A percentile compares a stretch with the other conserved stretches of the same genome.
These are phyloP conservation scores for Drosera spatulata DNA, from an alignment of 179 eudicot genomes.

Conservation along the genomic window DNA sequence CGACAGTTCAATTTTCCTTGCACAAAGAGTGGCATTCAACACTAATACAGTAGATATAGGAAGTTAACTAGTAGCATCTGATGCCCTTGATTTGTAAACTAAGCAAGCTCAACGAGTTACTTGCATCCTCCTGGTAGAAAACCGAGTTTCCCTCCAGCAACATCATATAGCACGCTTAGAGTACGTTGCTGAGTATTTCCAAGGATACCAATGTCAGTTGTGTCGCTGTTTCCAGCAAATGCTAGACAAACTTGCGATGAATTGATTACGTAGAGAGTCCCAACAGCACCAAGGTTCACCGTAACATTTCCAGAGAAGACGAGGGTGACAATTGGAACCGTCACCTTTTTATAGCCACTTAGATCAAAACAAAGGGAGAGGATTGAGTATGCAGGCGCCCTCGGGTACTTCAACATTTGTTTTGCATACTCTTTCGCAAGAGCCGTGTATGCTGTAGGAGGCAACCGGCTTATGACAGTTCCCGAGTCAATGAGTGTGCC, in stretches of 20 bases:
- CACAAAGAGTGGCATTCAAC: too few species aligned
- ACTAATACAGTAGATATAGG: too few species aligned
- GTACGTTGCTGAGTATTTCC: slow-evolving; percentile 67
- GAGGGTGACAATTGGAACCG: slow-evolving; percentile 39
- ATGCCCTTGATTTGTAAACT: too few species aligned
- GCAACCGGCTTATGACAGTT: slow-evolving; percentile 50
- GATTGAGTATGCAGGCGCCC: slow-evolving; percentile 31
- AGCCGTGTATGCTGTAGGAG: slow-evolving; percentile 39
- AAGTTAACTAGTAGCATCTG: too few species aligned
- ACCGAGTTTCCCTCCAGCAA: slow-evolving; percentile 59
- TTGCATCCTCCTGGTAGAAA: slow-evolving; percentile 53
- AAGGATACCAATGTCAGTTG: slow-evolving; percentile 25
- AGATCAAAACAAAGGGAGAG: slow-evolving; percentile 61
- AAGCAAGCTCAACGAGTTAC: too few species aligned
- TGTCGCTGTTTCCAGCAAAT: slow-evolving; percentile 45
- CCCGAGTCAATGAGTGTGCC: slow-evolving; percentile 64
- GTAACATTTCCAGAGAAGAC: slow-evolving; percentile 23
- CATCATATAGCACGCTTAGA: slow-evolving; percentile 56
- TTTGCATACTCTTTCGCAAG: slow-evolving; percentile 26
- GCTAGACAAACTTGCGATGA: slow-evolving; percentile 48
- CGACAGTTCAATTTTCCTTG: too few species aligned
- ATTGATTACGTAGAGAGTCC: slow-evolving; percentile 25
- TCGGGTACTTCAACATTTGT: slow-evolving; percentile 42
- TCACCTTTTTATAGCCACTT: slow-evolving; percentile 18
- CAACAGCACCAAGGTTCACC: slow-evolving; percentile 19